Evolutionary conservation across 2,329 filamentous ascomycete species (phyloP).

Genomic region (Colletotrichum magnum): DNA sequence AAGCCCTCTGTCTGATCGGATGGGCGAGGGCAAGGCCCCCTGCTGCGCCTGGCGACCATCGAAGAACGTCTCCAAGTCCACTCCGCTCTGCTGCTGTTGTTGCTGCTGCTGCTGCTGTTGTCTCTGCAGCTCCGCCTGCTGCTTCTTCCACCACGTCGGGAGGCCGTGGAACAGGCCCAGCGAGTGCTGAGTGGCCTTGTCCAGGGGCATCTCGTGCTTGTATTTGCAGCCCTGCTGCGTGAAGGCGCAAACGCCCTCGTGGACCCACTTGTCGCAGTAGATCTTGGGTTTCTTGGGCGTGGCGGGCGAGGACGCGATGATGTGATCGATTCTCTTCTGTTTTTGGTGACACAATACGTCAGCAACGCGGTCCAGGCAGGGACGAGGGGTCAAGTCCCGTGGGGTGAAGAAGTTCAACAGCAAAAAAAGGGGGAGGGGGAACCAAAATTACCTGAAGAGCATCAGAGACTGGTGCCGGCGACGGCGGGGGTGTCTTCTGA

Average conservation of each 20-base stretch:
- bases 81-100: not conserved
- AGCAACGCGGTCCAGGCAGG: not conserved
- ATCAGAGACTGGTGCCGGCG: slow-evolving; percentile 46
- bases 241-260: slow-evolving; percentile 87
- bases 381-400: not conserved
- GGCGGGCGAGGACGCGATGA: slow-evolving; percentile 48
- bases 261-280: slow-evolving; percentile 93
- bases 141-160: slow-evolving; percentile 73
- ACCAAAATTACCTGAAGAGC: slow-evolving; percentile 50
- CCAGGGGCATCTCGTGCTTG: slow-evolving; percentile 90
- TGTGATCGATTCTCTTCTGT: slow-evolving; percentile 51
- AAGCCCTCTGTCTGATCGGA: slow-evolving; percentile 14
- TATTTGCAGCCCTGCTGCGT: slow-evolving; percentile 88
- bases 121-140: slow-evolving; percentile 60
- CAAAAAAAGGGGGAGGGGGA: not conserved
- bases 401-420: not conserved
- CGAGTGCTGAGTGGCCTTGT: slow-evolving; percentile 74
- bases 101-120: slow-evolving; percentile 27
- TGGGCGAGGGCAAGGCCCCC: slow-evolving; percentile 2
- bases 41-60: slow-evolving; percentile 10
- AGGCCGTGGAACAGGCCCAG: slow-evolving; percentile 79
- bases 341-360: not conserved
- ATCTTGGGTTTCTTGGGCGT: slow-evolving; percentile 71
- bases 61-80: not conserved
- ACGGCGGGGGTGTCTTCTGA: slow-evolving; percentile 45